Evolutionary conservation across 2,329 filamentous ascomycete genomes (phyloP).

Genomic region (Remersonia thermophila): DNA sequence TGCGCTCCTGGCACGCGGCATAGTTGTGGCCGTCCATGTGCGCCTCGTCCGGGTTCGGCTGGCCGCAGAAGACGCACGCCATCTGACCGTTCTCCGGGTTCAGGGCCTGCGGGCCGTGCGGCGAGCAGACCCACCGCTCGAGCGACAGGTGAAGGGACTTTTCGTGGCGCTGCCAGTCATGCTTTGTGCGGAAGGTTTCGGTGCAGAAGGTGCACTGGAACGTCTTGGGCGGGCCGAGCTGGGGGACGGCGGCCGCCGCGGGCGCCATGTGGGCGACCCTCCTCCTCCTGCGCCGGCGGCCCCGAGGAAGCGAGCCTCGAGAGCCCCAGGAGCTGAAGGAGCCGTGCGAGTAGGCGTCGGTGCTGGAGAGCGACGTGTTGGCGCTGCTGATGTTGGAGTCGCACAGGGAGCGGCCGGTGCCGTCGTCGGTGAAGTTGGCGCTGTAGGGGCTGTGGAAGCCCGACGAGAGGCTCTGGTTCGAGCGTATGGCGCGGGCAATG

Average conservation of each 20-base stretch:
- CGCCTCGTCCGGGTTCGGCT: slow-evolving; percentile 39
- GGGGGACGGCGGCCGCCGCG: slow-evolving; percentile 14
- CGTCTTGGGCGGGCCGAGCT: slow-evolving; percentile 37
- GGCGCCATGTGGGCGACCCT: slow-evolving; percentile 21
- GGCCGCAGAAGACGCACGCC: slow-evolving; percentile 48
- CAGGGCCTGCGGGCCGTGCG: slow-evolving; percentile 41
- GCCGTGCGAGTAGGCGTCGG: slow-evolving; percentile 45
- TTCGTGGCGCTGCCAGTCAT: slow-evolving; percentile 61
- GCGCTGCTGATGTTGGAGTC: slow-evolving; percentile 50
- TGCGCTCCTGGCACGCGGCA: slow-evolving; percentile 54
- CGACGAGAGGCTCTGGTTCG: slow-evolving; percentile 38
- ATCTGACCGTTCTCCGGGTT: slow-evolving; percentile 46
- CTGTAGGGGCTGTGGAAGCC: slow-evolving; percentile 46
- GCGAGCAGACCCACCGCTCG: slow-evolving; percentile 53
- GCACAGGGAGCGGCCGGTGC: slow-evolving; percentile 44
- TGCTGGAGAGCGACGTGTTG: slow-evolving; percentile 48
- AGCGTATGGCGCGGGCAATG: slow-evolving; percentile 45
- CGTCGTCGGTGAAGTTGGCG: slow-evolving; percentile 47
- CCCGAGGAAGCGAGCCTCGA: slow-evolving; percentile 26
- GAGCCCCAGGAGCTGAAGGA: slow-evolving; percentile 34
- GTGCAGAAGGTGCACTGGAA: slow-evolving; percentile 60
- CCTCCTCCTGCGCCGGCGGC: slow-evolving; percentile 38
- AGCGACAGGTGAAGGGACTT: slow-evolving; percentile 54
- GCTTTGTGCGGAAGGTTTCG: slow-evolving; percentile 54
- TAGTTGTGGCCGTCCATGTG: slow-evolving; percentile 50